These are phyloP conservation scores for Mrakia hoshinonis DNA, from an alignment of 768 basidiomycete genomes.

Conservation along the genomic window DNA sequence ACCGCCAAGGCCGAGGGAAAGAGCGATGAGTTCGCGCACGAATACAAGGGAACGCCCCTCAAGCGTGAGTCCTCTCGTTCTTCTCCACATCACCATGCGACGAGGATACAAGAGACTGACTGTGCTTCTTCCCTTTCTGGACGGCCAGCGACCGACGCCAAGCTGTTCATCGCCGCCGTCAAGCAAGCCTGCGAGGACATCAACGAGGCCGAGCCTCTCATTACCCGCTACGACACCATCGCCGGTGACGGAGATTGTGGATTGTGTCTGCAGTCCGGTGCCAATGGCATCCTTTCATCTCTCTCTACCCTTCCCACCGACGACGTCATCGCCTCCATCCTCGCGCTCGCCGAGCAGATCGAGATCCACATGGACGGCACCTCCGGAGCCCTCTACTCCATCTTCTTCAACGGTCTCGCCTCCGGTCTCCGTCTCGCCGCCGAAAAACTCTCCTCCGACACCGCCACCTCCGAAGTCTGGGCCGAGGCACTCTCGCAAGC, in stretches of 20 bases:
- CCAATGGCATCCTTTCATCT: conserved; percentile 32
- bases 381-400: conserved; percentile 34
- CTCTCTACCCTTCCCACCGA: neutral
- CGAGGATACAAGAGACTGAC: neutral
- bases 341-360: conserved; percentile 30
- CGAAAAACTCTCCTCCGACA: neutral
- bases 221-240: conserved; percentile 78
- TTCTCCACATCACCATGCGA: too few relatives aligned
- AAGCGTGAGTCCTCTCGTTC: conserved; percentile 30
- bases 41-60: conserved; percentile 29
- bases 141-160: neutral
- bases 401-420: conserved; percentile 34
- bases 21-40: conserved; percentile 15
- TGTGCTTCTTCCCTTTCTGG: neutral
- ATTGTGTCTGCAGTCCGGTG: conserved; percentile 58
- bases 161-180: conserved; percentile 50
- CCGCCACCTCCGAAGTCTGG: conserved; percentile 30
- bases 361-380: conserved; percentile 36
- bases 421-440: conserved; percentile 29
- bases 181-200: conserved; percentile 57
- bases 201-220: conserved; percentile 72
- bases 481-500: conserved; percentile 33
- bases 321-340: conserved; percentile 32
- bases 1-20: neutral
- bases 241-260: conserved; percentile 81